These are phyloP conservation scores for Capsella rubella DNA, from an alignment of 441 rosid species.

Conservation along the genomic window DNA sequence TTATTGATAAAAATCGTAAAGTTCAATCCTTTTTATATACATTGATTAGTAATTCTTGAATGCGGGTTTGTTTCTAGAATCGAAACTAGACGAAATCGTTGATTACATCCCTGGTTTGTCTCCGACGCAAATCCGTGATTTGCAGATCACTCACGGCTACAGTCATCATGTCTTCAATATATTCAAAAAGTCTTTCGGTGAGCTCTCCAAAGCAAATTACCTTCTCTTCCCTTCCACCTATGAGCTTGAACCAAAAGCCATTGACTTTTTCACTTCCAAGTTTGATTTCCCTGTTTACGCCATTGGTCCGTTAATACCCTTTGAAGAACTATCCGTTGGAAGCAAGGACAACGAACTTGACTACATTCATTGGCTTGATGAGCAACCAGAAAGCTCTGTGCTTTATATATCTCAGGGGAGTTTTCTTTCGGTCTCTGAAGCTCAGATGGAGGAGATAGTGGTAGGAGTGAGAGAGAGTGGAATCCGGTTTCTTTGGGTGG, in stretches of 20 bases:
- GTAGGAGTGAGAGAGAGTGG: conserved; percentile 50
- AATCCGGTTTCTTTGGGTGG: conserved; percentile 57
- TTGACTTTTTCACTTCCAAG: conserved; percentile 31
- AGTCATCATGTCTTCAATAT: not conserved
- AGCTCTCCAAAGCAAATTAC: conserved; percentile 39
- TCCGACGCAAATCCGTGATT: conserved; percentile 15
- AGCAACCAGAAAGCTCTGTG: conserved; percentile 50
- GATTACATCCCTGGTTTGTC: conserved; percentile 38
- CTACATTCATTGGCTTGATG: conserved; percentile 51
- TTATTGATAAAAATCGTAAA: not conserved
- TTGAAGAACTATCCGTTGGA: conserved; percentile 22
- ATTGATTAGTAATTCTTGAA: not conserved
- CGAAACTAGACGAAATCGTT: conserved; percentile 20
- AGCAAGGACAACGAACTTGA: not conserved
- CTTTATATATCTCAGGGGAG: conserved; percentile 61
- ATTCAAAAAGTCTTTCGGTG: conserved; percentile 15
- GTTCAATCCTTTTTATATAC: conserved; percentile 4
- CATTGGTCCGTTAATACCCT: conserved; percentile 58
- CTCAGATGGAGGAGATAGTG: conserved; percentile 56
- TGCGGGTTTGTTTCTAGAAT: not conserved
- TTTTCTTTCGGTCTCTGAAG: conserved; percentile 51
- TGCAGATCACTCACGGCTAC: conserved; percentile 20
- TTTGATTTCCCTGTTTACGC: conserved; percentile 45
- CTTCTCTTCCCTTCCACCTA: conserved; percentile 47
- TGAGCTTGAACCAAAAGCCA: conserved; percentile 54